Evolutionary conservation across 805 yeast species (phyloP).

Genomic region (Nematodospora valgi): DNA sequence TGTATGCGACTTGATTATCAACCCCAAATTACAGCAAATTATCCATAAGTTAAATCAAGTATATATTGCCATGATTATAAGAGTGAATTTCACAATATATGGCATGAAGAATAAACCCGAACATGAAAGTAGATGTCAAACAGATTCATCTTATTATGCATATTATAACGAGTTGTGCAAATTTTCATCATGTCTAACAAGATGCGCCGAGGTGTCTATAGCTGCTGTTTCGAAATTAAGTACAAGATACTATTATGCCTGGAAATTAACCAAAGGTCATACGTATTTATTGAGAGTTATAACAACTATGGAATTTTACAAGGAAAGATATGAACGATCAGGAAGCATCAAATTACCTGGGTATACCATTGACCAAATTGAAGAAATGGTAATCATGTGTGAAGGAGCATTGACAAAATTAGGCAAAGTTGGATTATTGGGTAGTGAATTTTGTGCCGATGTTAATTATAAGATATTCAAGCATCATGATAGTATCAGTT

Average conservation of each 20-base stretch:
- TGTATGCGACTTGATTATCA: slow-evolving; percentile 37
- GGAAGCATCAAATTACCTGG: slow-evolving; percentile 9
- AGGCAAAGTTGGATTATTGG: slow-evolving; percentile 15
- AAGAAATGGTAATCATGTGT: slow-evolving; percentile 24
- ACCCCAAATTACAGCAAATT: slow-evolving; percentile 30
- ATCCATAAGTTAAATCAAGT: slow-evolving; percentile 32
- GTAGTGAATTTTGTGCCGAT: slow-evolving; percentile 13
- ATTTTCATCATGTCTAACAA: slow-evolving; percentile 21
- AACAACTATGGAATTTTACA: slow-evolving; percentile 28
- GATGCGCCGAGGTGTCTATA: slow-evolving; percentile 28
- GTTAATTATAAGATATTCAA: slow-evolving; percentile 3
- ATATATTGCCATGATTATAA: slow-evolving; percentile 25
- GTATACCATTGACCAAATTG: slow-evolving; percentile 20
- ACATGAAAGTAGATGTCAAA: slow-evolving; percentile 17
- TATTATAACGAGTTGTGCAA: slow-evolving; percentile 18
- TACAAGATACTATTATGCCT: slow-evolving; percentile 60
- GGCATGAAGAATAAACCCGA: slow-evolving; percentile 17
- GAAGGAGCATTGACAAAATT: slow-evolving; percentile 21
- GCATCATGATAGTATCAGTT: too few relatives aligned
- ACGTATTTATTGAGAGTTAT: slow-evolving; percentile 27
- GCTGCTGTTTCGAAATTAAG: slow-evolving; percentile 45
- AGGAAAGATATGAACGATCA: slow-evolving; percentile 7
- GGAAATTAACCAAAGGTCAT: slow-evolving; percentile 38
- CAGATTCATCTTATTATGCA: slow-evolving; percentile 14
- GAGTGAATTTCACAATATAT: slow-evolving; percentile 27